Evolutionary conservation across 2,329 filamentous ascomycete species (phyloP), one percentile per base, ranked within the genome.

Genomic region (Talaromyces rugulosus): DNA sequence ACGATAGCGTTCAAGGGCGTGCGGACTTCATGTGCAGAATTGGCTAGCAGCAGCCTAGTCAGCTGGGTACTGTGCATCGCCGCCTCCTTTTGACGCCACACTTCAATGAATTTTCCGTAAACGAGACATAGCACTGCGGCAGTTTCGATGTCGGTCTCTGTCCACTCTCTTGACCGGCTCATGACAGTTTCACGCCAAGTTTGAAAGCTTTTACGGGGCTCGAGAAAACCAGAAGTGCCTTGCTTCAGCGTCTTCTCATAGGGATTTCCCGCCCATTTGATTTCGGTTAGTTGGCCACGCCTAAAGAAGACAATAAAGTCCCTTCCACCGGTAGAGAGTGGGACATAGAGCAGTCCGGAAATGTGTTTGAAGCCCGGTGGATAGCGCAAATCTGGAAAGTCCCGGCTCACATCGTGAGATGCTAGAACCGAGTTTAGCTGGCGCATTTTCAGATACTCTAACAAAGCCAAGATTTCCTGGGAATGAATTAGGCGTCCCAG

Each of bases 301-400:
- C 92, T 85, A 77, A 96, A 96, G 71, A 96, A 96, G 0, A 92
- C 90, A 51, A 96, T 96, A 68, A 96, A 96, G 68, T 96, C 92
- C 33, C 81, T 81, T 0, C 92, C 92, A 1, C 86, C 85, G 0
- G 85, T 81, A 16, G 90, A 93, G 1, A 96, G 78, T 0, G 92
- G 92, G 0, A 96, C 91, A 59, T 96, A 87, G 0, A 96, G 78
- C 55, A 96, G 75, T 0, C 92, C 92, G 0, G 91, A 90, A 62
- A 96, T 85, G 23, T 87, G 78, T 62, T 87, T 83, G 69, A 96
- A 95, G 0, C 92, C 92, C 0, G 91, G 92, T 0, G 85, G 80
- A 67, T 96, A 96, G 27, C 83, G 82, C 3, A 96, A 78, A 68
- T 96, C 92, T 0, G 90, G 90, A 61, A 96, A 96, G 66, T 96